These are phyloP conservation scores for Eimeria necatrix DNA, from an alignment of 169 alveolate genomes.

Conservation along the genomic window DNA sequence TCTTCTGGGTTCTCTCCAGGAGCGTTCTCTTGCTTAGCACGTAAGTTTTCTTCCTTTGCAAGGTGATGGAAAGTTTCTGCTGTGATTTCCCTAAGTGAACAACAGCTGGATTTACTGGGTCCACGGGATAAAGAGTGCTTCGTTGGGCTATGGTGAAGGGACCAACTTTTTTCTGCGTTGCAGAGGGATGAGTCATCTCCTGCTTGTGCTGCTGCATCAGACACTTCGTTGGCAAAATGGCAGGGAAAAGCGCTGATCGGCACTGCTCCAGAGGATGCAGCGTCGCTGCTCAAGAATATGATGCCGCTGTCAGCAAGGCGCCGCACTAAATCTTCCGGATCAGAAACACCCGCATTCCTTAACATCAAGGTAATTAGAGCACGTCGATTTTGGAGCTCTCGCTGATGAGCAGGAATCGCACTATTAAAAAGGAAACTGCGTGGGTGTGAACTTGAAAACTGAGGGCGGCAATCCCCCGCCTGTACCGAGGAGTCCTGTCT, in stretches of 20 bases:
- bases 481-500: neutral
- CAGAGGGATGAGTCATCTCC: neutral
- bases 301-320: constrained; percentile 44
- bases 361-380: constrained; percentile 7
- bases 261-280: constrained; percentile 6
- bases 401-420: neutral
- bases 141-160: neutral
- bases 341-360: constrained; percentile 53
- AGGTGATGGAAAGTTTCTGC: neutral
- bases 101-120: constrained; percentile 19
- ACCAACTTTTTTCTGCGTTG: neutral
- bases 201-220: neutral
- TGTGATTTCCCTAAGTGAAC: neutral
- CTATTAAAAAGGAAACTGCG: neutral
- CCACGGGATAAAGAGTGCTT: constrained; percentile 31
- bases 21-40: neutral
- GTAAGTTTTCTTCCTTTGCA: neutral
- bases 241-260: neutral
- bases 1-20: constrained; percentile 54
- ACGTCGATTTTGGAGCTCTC: neutral
- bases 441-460: neutral
- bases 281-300: neutral
- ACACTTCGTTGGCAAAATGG: neutral
- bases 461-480: constrained; percentile 2
- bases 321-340: constrained; percentile 28